Evolutionary conservation across 2,329 filamentous ascomycete genomes (phyloP).

Genomic region (Trichophyton verrucosum): DNA sequence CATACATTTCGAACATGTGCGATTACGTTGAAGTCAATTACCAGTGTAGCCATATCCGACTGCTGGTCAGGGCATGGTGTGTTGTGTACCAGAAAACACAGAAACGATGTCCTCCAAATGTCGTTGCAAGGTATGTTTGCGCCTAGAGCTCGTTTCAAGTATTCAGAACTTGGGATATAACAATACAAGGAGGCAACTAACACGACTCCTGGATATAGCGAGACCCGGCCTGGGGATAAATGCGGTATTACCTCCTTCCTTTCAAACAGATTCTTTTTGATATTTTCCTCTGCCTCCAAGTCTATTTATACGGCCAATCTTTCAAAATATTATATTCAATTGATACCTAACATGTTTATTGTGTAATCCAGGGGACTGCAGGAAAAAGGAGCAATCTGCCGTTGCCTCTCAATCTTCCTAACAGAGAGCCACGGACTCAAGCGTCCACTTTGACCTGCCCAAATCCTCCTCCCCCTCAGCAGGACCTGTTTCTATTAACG

Average conservation of each 20-base stretch:
- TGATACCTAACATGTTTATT: neutral
- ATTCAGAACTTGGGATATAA: neutral
- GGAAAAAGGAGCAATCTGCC: neutral
- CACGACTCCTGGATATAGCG: slow-evolving; percentile 9
- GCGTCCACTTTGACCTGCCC: neutral
- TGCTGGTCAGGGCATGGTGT: slow-evolving; percentile 46
- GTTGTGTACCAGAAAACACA: slow-evolving; percentile 38
- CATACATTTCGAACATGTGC: slow-evolving; percentile 36
- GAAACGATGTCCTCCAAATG: slow-evolving; percentile 43
- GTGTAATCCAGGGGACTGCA: slow-evolving; percentile 1
- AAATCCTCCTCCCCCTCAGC: neutral
- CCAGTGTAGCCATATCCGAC: slow-evolving; percentile 43
- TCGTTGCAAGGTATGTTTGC: slow-evolving; percentile 37
- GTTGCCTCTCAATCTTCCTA: neutral
- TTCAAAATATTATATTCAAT: neutral
- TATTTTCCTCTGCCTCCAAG: neutral
- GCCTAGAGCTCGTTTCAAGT: neutral
- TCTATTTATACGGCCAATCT: neutral
- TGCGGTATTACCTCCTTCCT: slow-evolving; percentile 14
- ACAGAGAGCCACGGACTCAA: neutral
- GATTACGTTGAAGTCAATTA: slow-evolving; percentile 49
- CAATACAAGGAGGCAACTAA: neutral
- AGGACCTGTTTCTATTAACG: neutral
- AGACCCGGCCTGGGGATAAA: slow-evolving; percentile 16
- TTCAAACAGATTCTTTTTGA: neutral